Percentiles rank a stretch among this genome's conserved stretches.
Evolutionary conservation across 306 rosid species (phyloP).

Genomic region (Vigna nakashimae): DNA sequence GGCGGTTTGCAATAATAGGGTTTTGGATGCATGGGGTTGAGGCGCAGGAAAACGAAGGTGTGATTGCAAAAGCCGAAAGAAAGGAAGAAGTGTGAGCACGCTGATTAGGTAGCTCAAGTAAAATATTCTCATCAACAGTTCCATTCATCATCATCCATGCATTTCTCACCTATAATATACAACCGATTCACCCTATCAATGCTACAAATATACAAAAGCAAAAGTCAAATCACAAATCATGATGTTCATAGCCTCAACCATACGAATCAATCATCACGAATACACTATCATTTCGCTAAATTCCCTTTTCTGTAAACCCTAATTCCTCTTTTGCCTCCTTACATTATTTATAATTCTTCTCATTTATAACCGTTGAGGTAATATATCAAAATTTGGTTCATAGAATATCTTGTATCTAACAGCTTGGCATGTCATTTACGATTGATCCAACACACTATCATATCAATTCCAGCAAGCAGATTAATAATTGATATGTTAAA

Average conservation of each 20-base stretch:
- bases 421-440: not conserved
- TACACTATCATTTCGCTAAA: constrained; percentile 10
- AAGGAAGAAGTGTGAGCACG: constrained; percentile 6
- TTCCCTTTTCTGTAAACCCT: not conserved
- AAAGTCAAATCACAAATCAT: constrained; percentile 11
- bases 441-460: not conserved
- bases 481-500: not conserved
- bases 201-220: not conserved
- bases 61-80: constrained; percentile 7
- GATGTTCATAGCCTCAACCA: constrained; percentile 18
- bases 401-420: no score
- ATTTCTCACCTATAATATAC: not conserved
- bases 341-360: not conserved
- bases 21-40: constrained; percentile 23
- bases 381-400: no score
- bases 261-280: constrained; percentile 22
- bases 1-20: not conserved
- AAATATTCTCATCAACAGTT: not conserved
- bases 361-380: constrained; percentile 10
- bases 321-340: not conserved
- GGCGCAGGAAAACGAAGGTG: constrained; percentile 17
- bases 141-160: not conserved
- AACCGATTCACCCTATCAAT: not conserved
- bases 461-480: not conserved
- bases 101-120: not conserved